Evolutionary conservation across 1,284 basidiomycete species (phyloP).

Genomic region (Meira miltonrushii): DNA sequence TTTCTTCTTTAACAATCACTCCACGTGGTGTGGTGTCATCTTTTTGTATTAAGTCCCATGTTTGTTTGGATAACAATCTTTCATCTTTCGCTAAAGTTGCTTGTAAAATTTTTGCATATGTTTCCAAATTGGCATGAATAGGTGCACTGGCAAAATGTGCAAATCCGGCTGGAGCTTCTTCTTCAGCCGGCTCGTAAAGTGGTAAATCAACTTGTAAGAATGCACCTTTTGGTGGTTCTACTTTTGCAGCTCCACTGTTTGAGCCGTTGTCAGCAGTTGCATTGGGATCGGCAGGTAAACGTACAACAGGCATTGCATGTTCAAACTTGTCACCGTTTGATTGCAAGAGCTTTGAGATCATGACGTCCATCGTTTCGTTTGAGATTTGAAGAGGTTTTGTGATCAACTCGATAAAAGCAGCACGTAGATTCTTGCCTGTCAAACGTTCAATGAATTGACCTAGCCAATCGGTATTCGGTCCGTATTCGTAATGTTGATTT

Average conservation of each 20-base stretch:
- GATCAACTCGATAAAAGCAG: not conserved
- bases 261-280: no score
- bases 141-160: conserved; percentile 6
- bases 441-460: conserved; percentile 1
- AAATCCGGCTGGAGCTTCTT: not conserved
- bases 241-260: no score
- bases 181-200: conserved; percentile 1
- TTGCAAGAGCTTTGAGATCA: no score
- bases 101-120: conserved; percentile 4
- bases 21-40: not conserved
- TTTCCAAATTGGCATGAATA: not conserved
- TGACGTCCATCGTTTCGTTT: not conserved
- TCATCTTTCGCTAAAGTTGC: not conserved
- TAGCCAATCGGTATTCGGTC: conserved; percentile 4
- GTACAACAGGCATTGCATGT: no score
- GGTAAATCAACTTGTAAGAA: not conserved
- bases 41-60: not conserved
- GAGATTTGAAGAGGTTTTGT: not conserved
- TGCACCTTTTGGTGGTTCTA: no score
- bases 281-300: no score
- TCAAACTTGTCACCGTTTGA: no score
- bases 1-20: no score
- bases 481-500: not conserved
- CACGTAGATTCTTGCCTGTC: conserved; percentile 1
- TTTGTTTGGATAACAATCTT: not conserved